Evolutionary conservation across 2,329 filamentous ascomycete species (phyloP), one percentile per base, ranked within the genome.

Genomic region (Verticillium isaacii): DNA sequence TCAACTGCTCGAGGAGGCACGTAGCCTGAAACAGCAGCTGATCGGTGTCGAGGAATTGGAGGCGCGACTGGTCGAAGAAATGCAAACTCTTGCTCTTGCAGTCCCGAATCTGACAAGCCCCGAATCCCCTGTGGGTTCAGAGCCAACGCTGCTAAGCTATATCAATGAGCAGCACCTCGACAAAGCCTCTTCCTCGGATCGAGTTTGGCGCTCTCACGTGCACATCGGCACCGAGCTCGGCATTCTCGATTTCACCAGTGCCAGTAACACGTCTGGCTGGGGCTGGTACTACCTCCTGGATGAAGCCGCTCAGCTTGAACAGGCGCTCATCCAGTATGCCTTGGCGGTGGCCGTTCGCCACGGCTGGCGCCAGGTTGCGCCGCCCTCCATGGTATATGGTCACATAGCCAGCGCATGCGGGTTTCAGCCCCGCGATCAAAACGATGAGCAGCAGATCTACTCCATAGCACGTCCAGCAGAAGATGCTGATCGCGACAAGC

Each of bases 201-300:
- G 78, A 61, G 77, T 84, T 7, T 88, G 84, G 84, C 82, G 86
- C 52, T 94, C 91, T 0, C 93, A 97, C 74, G 90, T 95, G 8
- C 85, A 94, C 67, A 94, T 99, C 68, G 95, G 95, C 36, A 82
- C 87, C 5, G 86, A 93, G 70, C 85, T 99, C n/a, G 88, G 89
- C 37, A 83, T 99, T n/a, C 81, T 99, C 59, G 94, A 99, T 77
- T 97, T 99, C 71, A 82, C 89, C 5, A 88, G 85, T 63, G 92
- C 93, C 5, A 89, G 89, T 2, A 87, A 85, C n/a, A 89, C 92
- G 1, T 91, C 89, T 3, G 95, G 95, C 41, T 99, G 94, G 94
- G 95, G 95, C 1, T 99, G 93, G 92, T 99, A 99, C 78, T 98
- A 93, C 76, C 86, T 99, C 12, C 81, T 92, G n/a, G 92, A 94